These are phyloP conservation scores for Prototheca cutis DNA, from an alignment of 163 green algal genomes.

Conservation along the genomic window DNA sequence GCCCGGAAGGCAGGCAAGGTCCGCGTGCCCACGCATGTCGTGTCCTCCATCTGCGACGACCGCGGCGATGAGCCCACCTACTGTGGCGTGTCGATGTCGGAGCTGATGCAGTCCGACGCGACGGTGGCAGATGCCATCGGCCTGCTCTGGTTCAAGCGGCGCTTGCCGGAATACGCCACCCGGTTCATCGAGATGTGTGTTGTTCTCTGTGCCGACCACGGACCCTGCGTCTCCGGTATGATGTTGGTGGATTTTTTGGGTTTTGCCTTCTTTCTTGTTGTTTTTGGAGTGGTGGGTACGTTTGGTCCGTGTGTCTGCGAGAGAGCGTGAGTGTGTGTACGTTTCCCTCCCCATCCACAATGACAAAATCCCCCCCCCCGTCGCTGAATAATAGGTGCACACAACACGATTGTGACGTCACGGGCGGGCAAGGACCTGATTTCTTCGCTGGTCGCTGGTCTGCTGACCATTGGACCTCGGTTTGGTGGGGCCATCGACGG, in stretches of 20 bases:
- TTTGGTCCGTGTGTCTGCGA: no score
- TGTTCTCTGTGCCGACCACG: conserved; percentile 91
- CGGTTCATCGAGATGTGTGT: conserved; percentile 91
- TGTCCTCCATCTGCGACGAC: conserved; percentile 88
- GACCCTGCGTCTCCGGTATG: conserved; percentile 39
- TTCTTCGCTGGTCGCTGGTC: conserved; percentile 68
- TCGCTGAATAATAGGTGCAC: conserved; percentile 44
- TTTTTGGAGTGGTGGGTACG: no score
- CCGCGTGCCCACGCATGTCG: conserved; percentile 77
- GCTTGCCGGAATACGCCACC: conserved; percentile 80
- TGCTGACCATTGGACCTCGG: conserved; percentile 85
- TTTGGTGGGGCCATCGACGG: conserved; percentile 92
- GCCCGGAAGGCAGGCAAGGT: conserved; percentile 65
- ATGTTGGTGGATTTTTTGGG: no score
- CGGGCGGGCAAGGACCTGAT: conserved; percentile 85
- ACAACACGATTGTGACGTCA: conserved; percentile 88
- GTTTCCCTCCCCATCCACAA: not conserved
- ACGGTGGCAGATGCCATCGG: conserved; percentile 71
- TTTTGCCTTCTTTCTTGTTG: no score
- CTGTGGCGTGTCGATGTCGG: conserved; percentile 69
- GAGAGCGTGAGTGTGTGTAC: no score
- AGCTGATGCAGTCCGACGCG: conserved; percentile 75
- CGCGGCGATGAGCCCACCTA: conserved; percentile 82
- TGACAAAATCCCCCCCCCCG: not conserved
- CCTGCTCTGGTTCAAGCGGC: conserved; percentile 83